Conservation (phyloP, 2,329 filamentous ascomycete genomes). For the Alternaria infectoria region DNA sequence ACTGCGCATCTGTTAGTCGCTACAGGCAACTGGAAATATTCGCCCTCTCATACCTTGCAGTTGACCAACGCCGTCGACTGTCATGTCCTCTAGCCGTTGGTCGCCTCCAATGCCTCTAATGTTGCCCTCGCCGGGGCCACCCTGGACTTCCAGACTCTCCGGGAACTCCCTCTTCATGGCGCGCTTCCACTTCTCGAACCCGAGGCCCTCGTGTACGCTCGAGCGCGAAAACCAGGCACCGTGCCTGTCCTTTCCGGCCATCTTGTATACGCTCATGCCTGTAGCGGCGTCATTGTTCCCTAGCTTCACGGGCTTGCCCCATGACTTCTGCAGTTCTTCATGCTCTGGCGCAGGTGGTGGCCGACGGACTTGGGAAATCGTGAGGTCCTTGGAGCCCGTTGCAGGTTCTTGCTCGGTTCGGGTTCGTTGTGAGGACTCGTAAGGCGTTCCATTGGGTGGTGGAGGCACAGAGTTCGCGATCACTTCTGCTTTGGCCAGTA, state of each 20-base stretch:
- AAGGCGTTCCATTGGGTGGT: slow-evolving; percentile 54
- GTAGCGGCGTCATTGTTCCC: slow-evolving; percentile 75
- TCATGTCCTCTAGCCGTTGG: slow-evolving; percentile 69
- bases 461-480: slow-evolving; percentile 79
- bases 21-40: not conserved
- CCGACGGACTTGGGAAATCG: slow-evolving; percentile 58
- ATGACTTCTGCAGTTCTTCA: slow-evolving; percentile 73
- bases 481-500: slow-evolving; percentile 66
- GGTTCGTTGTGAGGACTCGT: slow-evolving; percentile 59
- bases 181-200: slow-evolving; percentile 78
- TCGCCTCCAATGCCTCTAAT: slow-evolving; percentile 88
- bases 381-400: slow-evolving; percentile 58
- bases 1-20: slow-evolving; percentile 57
- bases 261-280: slow-evolving; percentile 79
- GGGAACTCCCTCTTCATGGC: slow-evolving; percentile 81
- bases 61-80: slow-evolving; percentile 65
- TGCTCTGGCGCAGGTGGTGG: slow-evolving; percentile 60
- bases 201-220: slow-evolving; percentile 79
- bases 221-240: slow-evolving; percentile 89
- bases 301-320: slow-evolving; percentile 82
- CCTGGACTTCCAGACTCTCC: slow-evolving; percentile 75
- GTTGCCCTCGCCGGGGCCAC: slow-evolving; percentile 72
- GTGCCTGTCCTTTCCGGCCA: slow-evolving; percentile 77
- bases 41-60: slow-evolving; percentile 61
- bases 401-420: slow-evolving; percentile 63